Evolutionary conservation across 225 moss, liverwort and hornwort species (phyloP).

Genomic region (Marchantia paleacea): DNA sequence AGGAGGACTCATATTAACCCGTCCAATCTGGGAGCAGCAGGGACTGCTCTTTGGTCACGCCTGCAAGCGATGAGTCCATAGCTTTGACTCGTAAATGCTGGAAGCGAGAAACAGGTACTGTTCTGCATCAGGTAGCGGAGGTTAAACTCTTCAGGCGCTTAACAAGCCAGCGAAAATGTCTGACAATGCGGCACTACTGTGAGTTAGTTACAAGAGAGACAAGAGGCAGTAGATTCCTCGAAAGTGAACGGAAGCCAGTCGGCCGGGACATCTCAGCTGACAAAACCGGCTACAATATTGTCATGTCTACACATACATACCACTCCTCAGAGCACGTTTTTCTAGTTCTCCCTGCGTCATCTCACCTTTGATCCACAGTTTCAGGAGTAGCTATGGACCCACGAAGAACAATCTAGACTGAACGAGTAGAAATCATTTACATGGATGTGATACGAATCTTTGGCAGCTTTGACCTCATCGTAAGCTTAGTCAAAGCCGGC

Average conservation of each 20-base stretch:
- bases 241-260: background rate
- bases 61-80: constrained; percentile 9
- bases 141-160: constrained; percentile 3
- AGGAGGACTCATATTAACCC: background rate
- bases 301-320: background rate
- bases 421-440: background rate
- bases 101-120: constrained; percentile 6
- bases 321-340: background rate
- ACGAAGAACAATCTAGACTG: background rate
- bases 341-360: background rate
- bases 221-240: background rate
- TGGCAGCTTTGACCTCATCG: background rate
- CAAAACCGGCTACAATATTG: background rate
- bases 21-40: background rate
- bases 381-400: background rate
- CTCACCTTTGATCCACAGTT: background rate
- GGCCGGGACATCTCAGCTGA: background rate
- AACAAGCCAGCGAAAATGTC: constrained; percentile 1
- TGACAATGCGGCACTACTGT: constrained; percentile 9
- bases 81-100: background rate
- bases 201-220: background rate
- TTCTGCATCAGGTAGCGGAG: constrained; percentile 5
- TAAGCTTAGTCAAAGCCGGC: background rate
- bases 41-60: background rate
- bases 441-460: background rate